phyloP scores from a whole-genome alignment of 176 grass and related monocot genomes.

The Musa acuminata region DNA sequence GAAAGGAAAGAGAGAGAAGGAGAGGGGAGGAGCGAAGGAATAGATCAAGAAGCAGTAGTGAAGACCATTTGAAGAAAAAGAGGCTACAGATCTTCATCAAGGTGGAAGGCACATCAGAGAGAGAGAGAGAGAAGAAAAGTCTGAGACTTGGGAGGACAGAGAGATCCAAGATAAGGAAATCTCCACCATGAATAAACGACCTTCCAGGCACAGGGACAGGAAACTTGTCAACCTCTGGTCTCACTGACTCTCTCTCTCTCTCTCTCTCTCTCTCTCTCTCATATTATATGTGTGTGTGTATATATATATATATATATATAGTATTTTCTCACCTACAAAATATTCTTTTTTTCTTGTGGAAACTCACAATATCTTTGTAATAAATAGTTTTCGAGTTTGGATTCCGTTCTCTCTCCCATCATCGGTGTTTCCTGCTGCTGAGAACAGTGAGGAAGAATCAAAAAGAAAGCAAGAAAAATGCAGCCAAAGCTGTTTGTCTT shows the following conservation, averaged over 20 bases:
- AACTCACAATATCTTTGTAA: background rate
- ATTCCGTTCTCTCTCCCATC: too few species aligned
- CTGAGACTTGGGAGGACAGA: background rate
- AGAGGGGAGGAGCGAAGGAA: background rate
- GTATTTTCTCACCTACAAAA: background rate
- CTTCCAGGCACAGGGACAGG: conserved; percentile 23
- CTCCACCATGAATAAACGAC: conserved; percentile 27
- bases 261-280: too few species aligned
- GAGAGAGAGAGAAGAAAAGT: conserved; percentile 1
- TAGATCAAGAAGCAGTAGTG: conserved; percentile 3
- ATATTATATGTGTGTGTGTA: too few species aligned
- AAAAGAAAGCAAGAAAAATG: too few species aligned
- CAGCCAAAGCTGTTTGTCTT: too few species aligned
- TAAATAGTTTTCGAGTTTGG: conserved; percentile 4
- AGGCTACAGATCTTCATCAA: conserved; percentile 8
- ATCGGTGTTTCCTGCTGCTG: too few species aligned
- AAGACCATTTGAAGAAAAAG: conserved; percentile 6
- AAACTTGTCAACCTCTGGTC: conserved; percentile 25
- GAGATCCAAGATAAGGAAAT: conserved; percentile 28
- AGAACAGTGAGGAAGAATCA: too few species aligned
- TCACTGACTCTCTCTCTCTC: conserved; percentile 8
- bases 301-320: background rate
- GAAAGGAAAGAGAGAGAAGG: background rate
- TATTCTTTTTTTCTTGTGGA: background rate
- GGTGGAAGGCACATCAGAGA: background rate